phyloP scores from a whole-genome alignment of 2,329 filamentous ascomycete species.

The Penicillium sp. region DNA sequence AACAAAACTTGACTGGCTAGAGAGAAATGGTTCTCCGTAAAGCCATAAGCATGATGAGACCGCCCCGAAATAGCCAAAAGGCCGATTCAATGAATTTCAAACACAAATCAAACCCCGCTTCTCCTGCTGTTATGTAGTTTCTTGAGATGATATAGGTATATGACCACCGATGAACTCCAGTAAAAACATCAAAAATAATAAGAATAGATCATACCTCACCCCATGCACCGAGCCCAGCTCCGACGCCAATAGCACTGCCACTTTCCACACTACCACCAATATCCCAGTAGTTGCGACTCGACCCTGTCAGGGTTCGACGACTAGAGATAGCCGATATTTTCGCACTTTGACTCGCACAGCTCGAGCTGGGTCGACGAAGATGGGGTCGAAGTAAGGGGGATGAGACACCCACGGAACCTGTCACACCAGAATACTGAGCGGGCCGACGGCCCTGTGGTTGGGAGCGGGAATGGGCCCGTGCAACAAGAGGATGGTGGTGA shows the following conservation, averaged over 20 bases:
- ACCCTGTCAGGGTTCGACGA: slow-evolving; percentile 56
- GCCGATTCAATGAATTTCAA: neutral
- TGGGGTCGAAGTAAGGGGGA: slow-evolving; percentile 44
- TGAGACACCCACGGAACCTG: slow-evolving; percentile 26
- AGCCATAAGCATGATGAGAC: neutral
- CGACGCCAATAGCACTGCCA: slow-evolving; percentile 68
- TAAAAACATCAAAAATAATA: neutral
- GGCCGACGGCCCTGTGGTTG: slow-evolving; percentile 56
- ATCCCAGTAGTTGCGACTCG: slow-evolving; percentile 88
- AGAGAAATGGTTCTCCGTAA: neutral
- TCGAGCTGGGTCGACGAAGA: slow-evolving; percentile 56
- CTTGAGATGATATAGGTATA: neutral
- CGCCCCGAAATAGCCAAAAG: neutral
- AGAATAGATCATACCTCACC: slow-evolving; percentile 61
- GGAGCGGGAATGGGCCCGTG: slow-evolving; percentile 48
- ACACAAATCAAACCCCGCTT: neutral
- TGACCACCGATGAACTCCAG: neutral
- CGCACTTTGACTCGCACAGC: slow-evolving; percentile 86
- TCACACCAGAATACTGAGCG: slow-evolving; percentile 40
- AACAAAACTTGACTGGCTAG: neutral
- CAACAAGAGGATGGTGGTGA: slow-evolving; percentile 84
- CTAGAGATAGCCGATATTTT: slow-evolving; percentile 71
- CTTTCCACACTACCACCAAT: slow-evolving; percentile 78
- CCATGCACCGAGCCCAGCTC: slow-evolving; percentile 74
- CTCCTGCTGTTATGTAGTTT: neutral